A percentile compares a stretch with the other conserved stretches of the same genome.
Conservation (phyloP, 2,329 filamentous ascomycete species). For the Cladosporium colombiae region DNA sequence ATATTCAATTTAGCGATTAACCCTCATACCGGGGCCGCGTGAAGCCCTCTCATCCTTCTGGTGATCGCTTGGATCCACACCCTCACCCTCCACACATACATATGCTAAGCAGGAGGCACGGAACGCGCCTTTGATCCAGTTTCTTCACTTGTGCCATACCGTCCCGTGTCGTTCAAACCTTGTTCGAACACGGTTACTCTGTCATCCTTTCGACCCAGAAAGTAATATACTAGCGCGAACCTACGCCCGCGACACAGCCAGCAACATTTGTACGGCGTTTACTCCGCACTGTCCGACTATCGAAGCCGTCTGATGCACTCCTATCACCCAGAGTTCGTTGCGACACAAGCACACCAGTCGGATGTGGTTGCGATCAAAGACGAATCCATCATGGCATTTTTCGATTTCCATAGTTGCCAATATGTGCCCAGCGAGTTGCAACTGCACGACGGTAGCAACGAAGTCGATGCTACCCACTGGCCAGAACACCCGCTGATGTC, state of each 20-base stretch:
- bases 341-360: neutral
- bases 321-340: neutral
- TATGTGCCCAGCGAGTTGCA: neutral
- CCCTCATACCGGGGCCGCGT: neutral
- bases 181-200: neutral
- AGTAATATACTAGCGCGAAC: no score
- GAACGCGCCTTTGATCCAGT: neutral
- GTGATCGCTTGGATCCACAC: neutral
- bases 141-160: neutral
- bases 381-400: neutral
- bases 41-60: neutral
- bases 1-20: neutral
- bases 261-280: neutral
- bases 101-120: neutral
- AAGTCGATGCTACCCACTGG: neutral
- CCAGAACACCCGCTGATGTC: neutral
- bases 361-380: neutral
- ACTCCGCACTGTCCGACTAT: neutral
- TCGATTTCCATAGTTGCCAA: neutral
- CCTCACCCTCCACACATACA: neutral
- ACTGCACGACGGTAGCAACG: neutral
- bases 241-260: neutral
- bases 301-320: neutral
- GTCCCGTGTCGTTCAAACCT: neutral
- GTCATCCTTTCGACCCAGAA: neutral